A percentile compares a stretch with the other conserved stretches of the same genome.
phyloP scores from a whole-genome alignment of 2,329 filamentous ascomycete species.

The Microascus cirrosus region DNA sequence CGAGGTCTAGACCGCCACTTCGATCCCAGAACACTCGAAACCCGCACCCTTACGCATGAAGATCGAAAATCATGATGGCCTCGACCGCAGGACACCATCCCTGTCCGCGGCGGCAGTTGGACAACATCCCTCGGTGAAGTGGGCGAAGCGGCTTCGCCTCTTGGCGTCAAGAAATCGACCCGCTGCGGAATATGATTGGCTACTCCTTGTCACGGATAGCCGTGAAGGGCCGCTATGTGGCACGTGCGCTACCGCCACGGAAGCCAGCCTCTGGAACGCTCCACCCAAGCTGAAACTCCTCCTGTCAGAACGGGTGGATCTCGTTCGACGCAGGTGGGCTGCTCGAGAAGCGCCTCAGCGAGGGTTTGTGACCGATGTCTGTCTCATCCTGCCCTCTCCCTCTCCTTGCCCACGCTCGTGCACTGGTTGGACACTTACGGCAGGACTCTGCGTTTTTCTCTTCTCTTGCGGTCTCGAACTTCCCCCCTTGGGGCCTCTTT shows the following conservation, averaged over 20 bases:
- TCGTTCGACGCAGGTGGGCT: background rate
- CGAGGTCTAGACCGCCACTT: background rate
- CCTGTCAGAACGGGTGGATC: slow-evolving; percentile 4
- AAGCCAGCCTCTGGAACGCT: background rate
- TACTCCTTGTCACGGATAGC: background rate
- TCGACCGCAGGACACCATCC: background rate
- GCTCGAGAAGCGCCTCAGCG: background rate
- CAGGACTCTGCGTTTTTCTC: background rate
- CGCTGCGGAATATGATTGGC: background rate
- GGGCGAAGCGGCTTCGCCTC: background rate
- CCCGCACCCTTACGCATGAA: background rate
- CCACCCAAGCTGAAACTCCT: slow-evolving; percentile 4
- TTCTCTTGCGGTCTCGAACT: background rate
- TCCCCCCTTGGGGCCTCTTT: background rate
- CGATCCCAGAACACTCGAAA: background rate
- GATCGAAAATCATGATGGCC: background rate
- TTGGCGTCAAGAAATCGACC: too few species aligned
- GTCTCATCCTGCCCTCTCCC: background rate
- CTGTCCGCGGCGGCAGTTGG: background rate
- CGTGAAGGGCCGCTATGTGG: background rate
- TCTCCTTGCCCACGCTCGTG: background rate
- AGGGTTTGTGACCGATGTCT: background rate
- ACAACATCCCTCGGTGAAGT: background rate
- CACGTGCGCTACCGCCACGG: background rate
- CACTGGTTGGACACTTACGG: background rate